A percentile compares a stretch with the other conserved stretches of the same genome.
These are phyloP conservation scores for Speleostelium caveatum DNA, from an alignment of 78 protist genomes.

Conservation along the genomic window DNA sequence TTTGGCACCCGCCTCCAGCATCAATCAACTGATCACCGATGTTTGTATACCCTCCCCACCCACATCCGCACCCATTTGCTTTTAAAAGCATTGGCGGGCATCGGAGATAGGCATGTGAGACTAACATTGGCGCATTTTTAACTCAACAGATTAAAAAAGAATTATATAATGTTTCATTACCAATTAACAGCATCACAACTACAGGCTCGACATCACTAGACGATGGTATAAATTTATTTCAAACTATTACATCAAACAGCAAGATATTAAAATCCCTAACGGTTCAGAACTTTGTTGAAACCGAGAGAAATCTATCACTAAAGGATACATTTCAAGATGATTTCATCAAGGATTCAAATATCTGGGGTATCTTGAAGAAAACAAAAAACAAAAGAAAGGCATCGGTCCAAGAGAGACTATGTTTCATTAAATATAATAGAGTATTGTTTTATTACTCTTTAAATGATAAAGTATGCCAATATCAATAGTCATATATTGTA, in stretches of 20 bases:
- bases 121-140: neutral
- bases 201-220: conserved; percentile 3
- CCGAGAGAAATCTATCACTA: conserved; percentile 7
- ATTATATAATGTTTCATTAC: conserved; percentile 46
- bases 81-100: neutral
- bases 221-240: conserved; percentile 17
- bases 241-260: conserved; percentile 22
- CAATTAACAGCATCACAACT: neutral
- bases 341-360: conserved; percentile 30
- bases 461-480: neutral
- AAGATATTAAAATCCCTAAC: conserved; percentile 30
- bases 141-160: conserved; percentile 44
- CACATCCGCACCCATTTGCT: neutral
- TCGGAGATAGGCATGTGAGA: neutral
- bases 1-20: neutral
- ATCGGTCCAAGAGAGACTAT: conserved; percentile 41
- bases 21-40: conserved; percentile 20
- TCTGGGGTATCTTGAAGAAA: conserved; percentile 34
- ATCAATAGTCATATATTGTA: neutral
- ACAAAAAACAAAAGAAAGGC: conserved; percentile 48
- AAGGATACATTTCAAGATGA: conserved; percentile 9
- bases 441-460: conserved; percentile 39
- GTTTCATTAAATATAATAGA: conserved; percentile 54
- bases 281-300: conserved; percentile 28
- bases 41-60: neutral